A percentile compares a stretch with the other conserved stretches of the same genome.
Evolutionary conservation across 768 basidiomycete species (phyloP).

Genomic region (Peribolospora baueri): DNA sequence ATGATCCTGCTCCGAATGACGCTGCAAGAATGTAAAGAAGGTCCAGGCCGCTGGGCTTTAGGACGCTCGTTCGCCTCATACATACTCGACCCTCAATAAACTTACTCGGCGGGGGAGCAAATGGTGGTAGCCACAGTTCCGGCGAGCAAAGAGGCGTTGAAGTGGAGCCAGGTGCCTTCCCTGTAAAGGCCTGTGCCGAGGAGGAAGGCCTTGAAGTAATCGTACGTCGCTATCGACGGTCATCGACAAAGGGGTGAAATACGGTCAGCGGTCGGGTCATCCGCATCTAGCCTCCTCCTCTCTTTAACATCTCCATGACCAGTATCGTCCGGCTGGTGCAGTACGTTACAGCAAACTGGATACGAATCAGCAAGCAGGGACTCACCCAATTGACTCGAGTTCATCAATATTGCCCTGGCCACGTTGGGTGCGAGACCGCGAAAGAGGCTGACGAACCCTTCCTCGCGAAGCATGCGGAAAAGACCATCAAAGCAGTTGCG

Average conservation of each 20-base stretch:
- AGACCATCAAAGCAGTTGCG: constrained; percentile 14
- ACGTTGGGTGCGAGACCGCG: constrained; percentile 13
- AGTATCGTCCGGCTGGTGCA: no score
- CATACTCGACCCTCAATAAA: no score
- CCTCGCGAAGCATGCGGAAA: constrained; percentile 9
- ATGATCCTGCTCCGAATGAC: constrained; percentile 8
- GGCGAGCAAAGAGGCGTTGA: constrained; percentile 12
- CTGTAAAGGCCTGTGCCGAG: constrained; percentile 5
- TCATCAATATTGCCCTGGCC: constrained; percentile 14
- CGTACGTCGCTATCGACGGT: constrained; percentile 6
- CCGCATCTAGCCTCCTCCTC: no score
- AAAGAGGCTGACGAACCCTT: constrained; percentile 9
- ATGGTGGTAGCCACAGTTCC: constrained; percentile 15
- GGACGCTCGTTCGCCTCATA: no score
- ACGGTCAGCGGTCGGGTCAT: neutral
- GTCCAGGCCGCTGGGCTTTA: no score
- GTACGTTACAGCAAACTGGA: no score
- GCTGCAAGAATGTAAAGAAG: no score
- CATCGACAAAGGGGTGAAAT: neutral
- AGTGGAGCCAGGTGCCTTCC: constrained; percentile 12
- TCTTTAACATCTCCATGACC: no score
- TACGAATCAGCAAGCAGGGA: neutral
- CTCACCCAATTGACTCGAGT: constrained; percentile 12
- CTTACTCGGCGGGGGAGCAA: constrained; percentile 12
- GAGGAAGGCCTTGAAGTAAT: constrained; percentile 12